These are phyloP conservation scores for Mucor mucedo DNA, from an alignment of 371 early-diverging fungal genomes.

Conservation along the genomic window DNA sequence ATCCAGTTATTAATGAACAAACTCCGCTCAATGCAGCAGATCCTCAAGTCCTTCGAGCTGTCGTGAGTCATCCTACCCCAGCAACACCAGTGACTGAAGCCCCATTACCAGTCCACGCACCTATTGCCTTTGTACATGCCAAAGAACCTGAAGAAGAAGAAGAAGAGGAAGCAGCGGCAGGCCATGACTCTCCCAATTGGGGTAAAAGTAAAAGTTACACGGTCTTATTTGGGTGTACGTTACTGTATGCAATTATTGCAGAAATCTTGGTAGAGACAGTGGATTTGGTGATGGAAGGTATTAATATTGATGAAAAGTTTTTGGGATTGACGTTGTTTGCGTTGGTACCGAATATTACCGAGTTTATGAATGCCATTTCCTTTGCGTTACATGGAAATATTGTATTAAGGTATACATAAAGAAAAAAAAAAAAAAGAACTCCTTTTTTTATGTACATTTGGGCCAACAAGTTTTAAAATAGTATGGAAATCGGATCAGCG, in stretches of 20 bases:
- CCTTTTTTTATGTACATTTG: slow-evolving; percentile 1
- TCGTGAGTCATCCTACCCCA: neutral
- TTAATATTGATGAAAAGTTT: slow-evolving; percentile 84
- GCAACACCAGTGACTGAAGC: too few relatives aligned
- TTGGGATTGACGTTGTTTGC: slow-evolving; percentile 94
- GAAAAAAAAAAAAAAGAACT: slow-evolving; percentile 4
- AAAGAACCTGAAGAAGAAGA: slow-evolving; percentile 61
- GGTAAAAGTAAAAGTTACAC: slow-evolving; percentile 77
- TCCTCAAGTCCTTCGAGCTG: neutral
- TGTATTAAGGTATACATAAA: slow-evolving; percentile 66
- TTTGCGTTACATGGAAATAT: slow-evolving; percentile 94
- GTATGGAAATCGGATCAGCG: slow-evolving; percentile 94
- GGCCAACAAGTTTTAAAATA: slow-evolving; percentile 13
- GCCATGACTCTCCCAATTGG: slow-evolving; percentile 97
- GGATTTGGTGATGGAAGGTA: slow-evolving; percentile 68
- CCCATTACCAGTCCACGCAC: neutral
- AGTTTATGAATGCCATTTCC: slow-evolving; percentile 96
- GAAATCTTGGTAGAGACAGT: slow-evolving; percentile 82
- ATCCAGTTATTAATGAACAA: slow-evolving; percentile 12
- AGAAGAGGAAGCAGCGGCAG: slow-evolving; percentile 71
- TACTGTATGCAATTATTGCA: slow-evolving; percentile 88
- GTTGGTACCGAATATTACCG: slow-evolving; percentile 93
- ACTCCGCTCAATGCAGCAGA: slow-evolving; percentile 17
- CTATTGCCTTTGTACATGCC: slow-evolving; percentile 45
- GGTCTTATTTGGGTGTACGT: slow-evolving; percentile 83